Percentiles rank a stretch among this genome's conserved stretches.
Evolutionary conservation across 805 yeast species (phyloP).

Genomic region (Hermanozyma aechmeae): DNA sequence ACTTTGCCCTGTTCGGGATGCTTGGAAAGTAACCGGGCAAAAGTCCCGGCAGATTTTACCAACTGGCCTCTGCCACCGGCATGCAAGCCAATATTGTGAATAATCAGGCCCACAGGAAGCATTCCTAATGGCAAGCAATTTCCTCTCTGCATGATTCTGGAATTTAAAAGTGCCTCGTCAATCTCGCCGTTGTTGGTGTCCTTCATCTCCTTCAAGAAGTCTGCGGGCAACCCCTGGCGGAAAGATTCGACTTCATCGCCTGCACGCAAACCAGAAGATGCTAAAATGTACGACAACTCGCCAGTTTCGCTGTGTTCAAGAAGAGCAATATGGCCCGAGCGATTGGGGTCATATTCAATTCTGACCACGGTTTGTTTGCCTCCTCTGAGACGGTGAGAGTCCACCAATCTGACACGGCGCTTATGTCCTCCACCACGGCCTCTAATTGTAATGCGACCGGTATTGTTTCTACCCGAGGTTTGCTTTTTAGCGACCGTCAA

Average conservation of each 20-base stretch:
- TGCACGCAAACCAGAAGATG: constrained; percentile 85
- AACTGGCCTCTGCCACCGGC: constrained; percentile 73
- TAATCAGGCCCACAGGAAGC: constrained; percentile 91
- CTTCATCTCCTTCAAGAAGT: constrained; percentile 64
- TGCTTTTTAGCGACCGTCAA: constrained; percentile 66
- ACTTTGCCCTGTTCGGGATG: constrained; percentile 63
- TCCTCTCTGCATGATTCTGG: constrained; percentile 84
- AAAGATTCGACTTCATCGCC: constrained; percentile 89
- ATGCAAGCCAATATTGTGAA: constrained; percentile 76
- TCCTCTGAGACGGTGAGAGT: constrained; percentile 52
- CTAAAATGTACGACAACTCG: constrained; percentile 69
- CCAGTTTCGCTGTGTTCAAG: constrained; percentile 55
- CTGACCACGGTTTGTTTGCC: constrained; percentile 78
- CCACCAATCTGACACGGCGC: constrained; percentile 77
- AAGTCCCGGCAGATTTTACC: constrained; percentile 92
- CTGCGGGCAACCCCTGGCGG: constrained; percentile 77
- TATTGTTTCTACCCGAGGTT: constrained; percentile 81
- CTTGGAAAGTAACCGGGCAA: constrained; percentile 80
- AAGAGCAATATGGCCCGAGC: constrained; percentile 89
- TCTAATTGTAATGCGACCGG: constrained; percentile 83
- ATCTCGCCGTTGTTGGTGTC: constrained; percentile 59
- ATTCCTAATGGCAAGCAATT: constrained; percentile 86
- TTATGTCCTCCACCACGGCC: constrained; percentile 97
- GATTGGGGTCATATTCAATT: constrained; percentile 92
- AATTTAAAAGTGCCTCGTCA: constrained; percentile 85